phyloP scores from a whole-genome alignment of 257 asterid species.

The Solanum medicagineum region DNA sequence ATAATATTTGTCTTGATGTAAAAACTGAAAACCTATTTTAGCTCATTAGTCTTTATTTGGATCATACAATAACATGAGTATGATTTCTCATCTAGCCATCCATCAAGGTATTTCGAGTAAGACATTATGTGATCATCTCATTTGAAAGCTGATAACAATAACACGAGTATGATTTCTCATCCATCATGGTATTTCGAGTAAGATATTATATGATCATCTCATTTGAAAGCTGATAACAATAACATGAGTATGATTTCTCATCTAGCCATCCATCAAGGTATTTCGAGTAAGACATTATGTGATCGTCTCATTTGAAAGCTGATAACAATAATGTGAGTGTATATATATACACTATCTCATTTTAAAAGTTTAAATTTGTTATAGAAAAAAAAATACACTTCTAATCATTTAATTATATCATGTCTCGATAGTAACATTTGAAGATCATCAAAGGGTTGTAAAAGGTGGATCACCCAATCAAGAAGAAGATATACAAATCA shows the following conservation, averaged over 20 bases:
- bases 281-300: not conserved
- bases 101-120: not conserved
- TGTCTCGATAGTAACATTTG: not conserved
- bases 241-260: not conserved
- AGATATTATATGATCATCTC: not conserved
- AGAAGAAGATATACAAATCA: not conserved
- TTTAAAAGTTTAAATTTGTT: not conserved
- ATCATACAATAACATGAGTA: not conserved
- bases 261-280: not conserved
- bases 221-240: not conserved
- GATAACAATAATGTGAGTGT: not conserved
- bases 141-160: not conserved
- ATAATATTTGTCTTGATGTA: too few relatives aligned
- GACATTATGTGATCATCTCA: not conserved
- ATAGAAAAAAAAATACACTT: not conserved
- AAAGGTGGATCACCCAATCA: not conserved
- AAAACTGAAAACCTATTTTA: not conserved
- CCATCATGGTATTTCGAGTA: not conserved
- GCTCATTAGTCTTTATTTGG: not conserved
- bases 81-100: not conserved
- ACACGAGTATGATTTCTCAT: not conserved
- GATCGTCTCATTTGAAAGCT: not conserved
- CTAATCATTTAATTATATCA: not conserved
- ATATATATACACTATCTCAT: not conserved
- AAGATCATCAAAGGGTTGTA: not conserved